Evolutionary conservation across 257 asterid genomes (phyloP), one percentile per base, ranked within the genome.

Genomic region (Leonotis leonurus): DNA sequence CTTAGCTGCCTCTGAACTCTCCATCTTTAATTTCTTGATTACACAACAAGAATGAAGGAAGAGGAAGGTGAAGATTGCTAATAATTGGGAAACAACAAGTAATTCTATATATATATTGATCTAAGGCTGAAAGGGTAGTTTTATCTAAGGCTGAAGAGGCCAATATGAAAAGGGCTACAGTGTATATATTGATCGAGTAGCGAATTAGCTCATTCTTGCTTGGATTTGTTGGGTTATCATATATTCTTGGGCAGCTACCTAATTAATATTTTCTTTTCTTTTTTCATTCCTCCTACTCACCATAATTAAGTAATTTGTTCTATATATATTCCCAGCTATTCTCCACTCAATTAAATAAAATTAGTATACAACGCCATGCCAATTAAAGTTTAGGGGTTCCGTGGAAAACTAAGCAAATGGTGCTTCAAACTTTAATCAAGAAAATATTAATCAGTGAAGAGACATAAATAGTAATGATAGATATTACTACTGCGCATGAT

Each of bases 1-100:
- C 62, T 69, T 64, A 44, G 43, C 64, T 22, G 65, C 12, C 16
- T 78, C 76, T 32, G 66, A 27, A 50, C 39, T 56, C 77, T 71
- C 86, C 82, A 79, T 81, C 44, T 70, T 55, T 45, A 6, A 2
- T 17, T 41, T 33, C 36, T 4, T 21, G 14, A 37, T 13, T 11
- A 37, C 3, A 39, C 4, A 39, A 39, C 1, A 3, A 26, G 30
- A 32, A 8, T n/a, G 46, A 59, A 12, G 61, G 44, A 30, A 30
- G 61, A 55, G 9, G 61, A 54, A 16, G 16, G 17, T n/a, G 6
- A 3, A 18, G 33, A 6, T 27, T 27, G 33, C 3, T 5, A 13
- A 7, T 7, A 16, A 12, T 11, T 57, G 12, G 2, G 4, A n/a
- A 18, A 7, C 10, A 18, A 13, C 1, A 24, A n/a, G 16, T 8